Base-by-base conservation (phyloP, 1,139 yeast genomes). In the Nakaseomyces uthaithaninus region DNA sequence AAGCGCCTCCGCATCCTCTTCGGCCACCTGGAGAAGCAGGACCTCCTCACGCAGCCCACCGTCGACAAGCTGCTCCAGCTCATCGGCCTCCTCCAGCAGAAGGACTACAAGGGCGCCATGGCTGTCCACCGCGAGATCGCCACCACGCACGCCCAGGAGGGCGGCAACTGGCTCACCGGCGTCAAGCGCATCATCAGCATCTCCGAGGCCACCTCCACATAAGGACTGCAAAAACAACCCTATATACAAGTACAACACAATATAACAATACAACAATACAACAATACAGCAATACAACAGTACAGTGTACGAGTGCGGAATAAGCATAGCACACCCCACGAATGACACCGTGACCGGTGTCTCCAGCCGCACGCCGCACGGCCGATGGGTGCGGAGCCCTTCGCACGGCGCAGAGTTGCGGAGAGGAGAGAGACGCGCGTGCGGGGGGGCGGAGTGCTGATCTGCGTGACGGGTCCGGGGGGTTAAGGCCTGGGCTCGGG, bases 101-200 rank as follows among this genome's bases (percentile, higher is more conserved):
- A 71, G 46, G 80, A 85, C 48, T 84, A 68, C 57, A 63, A 64
- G 11, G 66, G 67, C 10, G 96, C 97, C 2, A 64, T 72, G 41
- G 65, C 71, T 10, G 53, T 75, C 39, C 75, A 75, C 48, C 63
- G 71, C 37, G 76, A 78, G 40, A 72, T 91, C 50, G 74, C 84
- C 37, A 73, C 87, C 7, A 72, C 74, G 30, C 74, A 75, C 51
- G 73, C 80, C 38, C 77, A 74, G 33, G 95, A 89, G 60, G 77
- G 84, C 49, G 95, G 95, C 10, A 78, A 82, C 53, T 91, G 98
- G 98, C 77, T 85, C 67, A 77, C 85, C 19, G 98, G 98, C 54
- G 81, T 91, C 40, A 86, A 83, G 64, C 76, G 96, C 53, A 72
- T 91, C 51, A 78, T 91, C 47, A 84, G 82, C 46, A 83, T 91